A percentile compares a stretch with the other conserved stretches of the same genome.
These are phyloP conservation scores for Fonsecaea erecta DNA, from an alignment of 2,329 filamentous ascomycete species.

Conservation along the genomic window DNA sequence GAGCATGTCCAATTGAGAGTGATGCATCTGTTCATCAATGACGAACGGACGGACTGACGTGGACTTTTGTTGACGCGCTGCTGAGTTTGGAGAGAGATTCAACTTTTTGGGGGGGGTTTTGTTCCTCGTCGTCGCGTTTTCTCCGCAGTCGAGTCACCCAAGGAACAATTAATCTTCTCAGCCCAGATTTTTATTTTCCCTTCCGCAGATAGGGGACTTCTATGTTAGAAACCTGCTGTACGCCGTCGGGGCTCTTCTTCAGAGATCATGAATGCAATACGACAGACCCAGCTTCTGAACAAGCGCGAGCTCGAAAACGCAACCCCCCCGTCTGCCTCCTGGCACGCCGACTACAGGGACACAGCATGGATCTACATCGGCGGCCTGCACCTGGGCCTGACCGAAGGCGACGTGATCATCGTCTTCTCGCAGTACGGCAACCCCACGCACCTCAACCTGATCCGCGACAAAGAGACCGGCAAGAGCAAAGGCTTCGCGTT, in stretches of 20 bases:
- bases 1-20: neutral
- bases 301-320: slow-evolving; percentile 91
- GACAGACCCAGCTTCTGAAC: slow-evolving; percentile 89
- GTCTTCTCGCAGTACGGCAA: slow-evolving; percentile 98
- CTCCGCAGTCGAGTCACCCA: slow-evolving; percentile 10
- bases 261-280: slow-evolving; percentile 90
- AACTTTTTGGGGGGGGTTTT: no score
- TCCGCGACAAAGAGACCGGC: slow-evolving; percentile 93
- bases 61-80: neutral
- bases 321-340: slow-evolving; percentile 85
- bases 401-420: slow-evolving; percentile 92
- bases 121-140: slow-evolving; percentile 6
- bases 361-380: slow-evolving; percentile 97
- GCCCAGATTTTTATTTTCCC: no score
- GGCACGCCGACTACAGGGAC: slow-evolving; percentile 97
- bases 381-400: slow-evolving; percentile 86
- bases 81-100: slow-evolving; percentile 1
- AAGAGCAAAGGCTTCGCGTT: slow-evolving; percentile 95
- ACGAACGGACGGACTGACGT: neutral
- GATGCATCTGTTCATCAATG: neutral
- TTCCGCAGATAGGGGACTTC: no score
- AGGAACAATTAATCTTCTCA: no score
- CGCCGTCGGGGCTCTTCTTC: no score
- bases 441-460: slow-evolving; percentile 88
- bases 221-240: no score